phyloP scores from a whole-genome alignment of 2,329 filamentous ascomycete genomes.

The Anisogramma anomala region DNA sequence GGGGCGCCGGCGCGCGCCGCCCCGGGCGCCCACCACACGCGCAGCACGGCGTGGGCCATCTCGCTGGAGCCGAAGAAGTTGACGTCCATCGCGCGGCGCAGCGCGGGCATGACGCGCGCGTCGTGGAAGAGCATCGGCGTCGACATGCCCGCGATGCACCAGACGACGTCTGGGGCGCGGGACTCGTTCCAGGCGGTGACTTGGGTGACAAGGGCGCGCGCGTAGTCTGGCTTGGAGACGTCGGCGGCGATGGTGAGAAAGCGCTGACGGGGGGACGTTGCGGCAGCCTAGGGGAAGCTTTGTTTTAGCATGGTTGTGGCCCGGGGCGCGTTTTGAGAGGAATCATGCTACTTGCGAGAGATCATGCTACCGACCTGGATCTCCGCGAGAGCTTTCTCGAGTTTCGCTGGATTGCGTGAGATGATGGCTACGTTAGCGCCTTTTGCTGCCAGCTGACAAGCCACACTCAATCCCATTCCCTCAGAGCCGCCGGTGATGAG shows the following conservation, averaged over 20 bases:
- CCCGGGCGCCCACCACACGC: slow-evolving; percentile 56
- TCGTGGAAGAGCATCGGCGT: slow-evolving; percentile 69
- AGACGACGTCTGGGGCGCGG: slow-evolving; percentile 68
- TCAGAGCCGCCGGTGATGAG: slow-evolving; percentile 61
- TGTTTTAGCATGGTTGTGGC: slow-evolving; percentile 4
- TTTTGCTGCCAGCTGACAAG: slow-evolving; percentile 48
- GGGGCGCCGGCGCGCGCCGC: slow-evolving; percentile 29
- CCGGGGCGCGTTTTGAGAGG: neutral
- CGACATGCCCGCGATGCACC: slow-evolving; percentile 74
- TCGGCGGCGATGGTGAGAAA: slow-evolving; percentile 82
- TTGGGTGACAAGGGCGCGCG: slow-evolving; percentile 56
- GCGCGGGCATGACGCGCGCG: slow-evolving; percentile 54
- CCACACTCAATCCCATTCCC: slow-evolving; percentile 55
- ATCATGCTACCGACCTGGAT: slow-evolving; percentile 33
- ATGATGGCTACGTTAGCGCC: slow-evolving; percentile 60
- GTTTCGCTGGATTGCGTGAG: slow-evolving; percentile 48
- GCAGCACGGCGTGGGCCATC: slow-evolving; percentile 69
- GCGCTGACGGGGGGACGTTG: slow-evolving; percentile 55
- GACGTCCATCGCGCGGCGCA: slow-evolving; percentile 76
- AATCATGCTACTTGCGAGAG: neutral
- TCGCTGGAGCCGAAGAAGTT: slow-evolving; percentile 85
- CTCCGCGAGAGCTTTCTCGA: slow-evolving; percentile 42
- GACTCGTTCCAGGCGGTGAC: slow-evolving; percentile 69
- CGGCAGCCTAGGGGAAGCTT: slow-evolving; percentile 50
- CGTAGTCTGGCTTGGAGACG: slow-evolving; percentile 59